phyloP scores from a whole-genome alignment of 805 yeast species.

The Barnettozyma botsteinii region DNA sequence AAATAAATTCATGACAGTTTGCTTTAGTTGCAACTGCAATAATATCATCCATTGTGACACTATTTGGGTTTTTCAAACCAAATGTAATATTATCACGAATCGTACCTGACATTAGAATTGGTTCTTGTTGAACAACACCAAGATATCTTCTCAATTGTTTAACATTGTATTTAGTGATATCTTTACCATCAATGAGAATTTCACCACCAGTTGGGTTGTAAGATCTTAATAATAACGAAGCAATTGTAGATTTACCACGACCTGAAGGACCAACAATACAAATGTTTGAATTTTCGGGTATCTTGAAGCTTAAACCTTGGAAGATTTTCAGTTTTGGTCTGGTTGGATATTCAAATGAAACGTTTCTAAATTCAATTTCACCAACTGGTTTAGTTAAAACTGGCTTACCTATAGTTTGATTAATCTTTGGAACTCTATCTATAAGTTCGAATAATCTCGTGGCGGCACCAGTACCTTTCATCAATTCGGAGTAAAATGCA shows the following conservation, averaged over 20 bases:
- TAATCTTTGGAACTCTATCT: constrained; percentile 68
- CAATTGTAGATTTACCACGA: constrained; percentile 82
- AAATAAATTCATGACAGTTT: constrained; percentile 55
- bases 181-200: constrained; percentile 45
- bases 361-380: constrained; percentile 55
- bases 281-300: constrained; percentile 52
- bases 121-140: constrained; percentile 75
- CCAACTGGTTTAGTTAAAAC: constrained; percentile 34
- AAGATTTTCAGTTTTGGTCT: constrained; percentile 63
- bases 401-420: constrained; percentile 54
- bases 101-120: constrained; percentile 74
- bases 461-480: constrained; percentile 98
- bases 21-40: constrained; percentile 43
- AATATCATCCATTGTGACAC: constrained; percentile 47
- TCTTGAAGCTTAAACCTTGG: constrained; percentile 39
- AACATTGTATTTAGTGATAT: constrained; percentile 43
- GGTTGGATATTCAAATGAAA: constrained; percentile 81
- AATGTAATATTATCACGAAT: constrained; percentile 73
- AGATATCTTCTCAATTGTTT: constrained; percentile 51
- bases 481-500: constrained; percentile 86
- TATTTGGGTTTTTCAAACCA: constrained; percentile 38
- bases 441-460: constrained; percentile 83
- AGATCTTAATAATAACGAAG: constrained; percentile 51
- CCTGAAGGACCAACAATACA: constrained; percentile 89
- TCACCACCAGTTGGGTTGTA: constrained; percentile 44